Evolutionary conservation across 768 basidiomycete species (phyloP).

Genomic region (Phlebiopsis flavidoalba): DNA sequence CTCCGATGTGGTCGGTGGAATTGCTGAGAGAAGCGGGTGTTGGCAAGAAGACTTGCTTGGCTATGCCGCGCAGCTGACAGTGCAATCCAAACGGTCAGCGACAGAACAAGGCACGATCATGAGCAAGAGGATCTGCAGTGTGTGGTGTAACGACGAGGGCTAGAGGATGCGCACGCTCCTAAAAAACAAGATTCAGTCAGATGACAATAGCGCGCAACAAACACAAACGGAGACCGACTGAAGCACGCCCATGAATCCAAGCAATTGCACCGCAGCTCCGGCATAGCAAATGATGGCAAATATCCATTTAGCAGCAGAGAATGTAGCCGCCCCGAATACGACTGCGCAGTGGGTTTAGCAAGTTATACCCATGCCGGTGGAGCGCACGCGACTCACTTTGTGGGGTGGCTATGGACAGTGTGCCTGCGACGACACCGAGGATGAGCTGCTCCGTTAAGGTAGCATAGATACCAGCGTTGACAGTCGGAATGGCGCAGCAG

Average conservation of each 20-base stretch:
- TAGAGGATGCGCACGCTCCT: conserved; percentile 69
- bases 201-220: neutral
- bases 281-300: conserved; percentile 74
- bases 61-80: conserved; percentile 75
- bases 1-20: conserved; percentile 35
- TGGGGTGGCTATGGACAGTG: conserved; percentile 72
- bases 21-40: conserved; percentile 48
- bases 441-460: conserved; percentile 74
- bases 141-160: conserved; percentile 65
- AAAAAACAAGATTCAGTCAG: neutral
- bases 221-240: conserved; percentile 39
- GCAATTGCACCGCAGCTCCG: conserved; percentile 67
- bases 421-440: conserved; percentile 60
- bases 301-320: conserved; percentile 67
- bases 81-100: conserved; percentile 75
- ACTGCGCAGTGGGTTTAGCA: conserved; percentile 39
- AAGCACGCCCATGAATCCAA: conserved; percentile 85
- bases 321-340: conserved; percentile 82
- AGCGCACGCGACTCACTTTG: conserved; percentile 47
- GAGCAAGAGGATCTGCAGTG: conserved; percentile 53
- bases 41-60: conserved; percentile 68
- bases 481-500: conserved; percentile 86
- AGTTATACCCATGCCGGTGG: neutral
- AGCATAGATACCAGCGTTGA: conserved; percentile 87
- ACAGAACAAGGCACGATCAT: conserved; percentile 64